Evolutionary conservation across 441 rosid species (phyloP), one percentile per base, ranked within the genome.

Genomic region (Bocquillonia castaneifolia): DNA sequence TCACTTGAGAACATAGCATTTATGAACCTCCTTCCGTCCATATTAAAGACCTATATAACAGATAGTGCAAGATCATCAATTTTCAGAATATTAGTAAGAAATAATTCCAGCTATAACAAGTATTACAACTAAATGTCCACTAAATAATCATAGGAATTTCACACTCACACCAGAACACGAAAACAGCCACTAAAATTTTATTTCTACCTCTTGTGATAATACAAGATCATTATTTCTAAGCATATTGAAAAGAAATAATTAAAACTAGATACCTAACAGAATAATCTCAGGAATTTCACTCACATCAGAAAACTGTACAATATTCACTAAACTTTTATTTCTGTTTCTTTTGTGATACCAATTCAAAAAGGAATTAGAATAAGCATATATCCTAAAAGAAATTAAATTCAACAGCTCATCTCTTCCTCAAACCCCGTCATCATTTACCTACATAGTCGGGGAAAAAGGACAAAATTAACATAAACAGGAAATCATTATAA

Each of bases 1-100:
- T 86, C 86, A 64, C 90, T 85, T 44, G 83, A 72, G 78, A 89
- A 91, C 82, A 93, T 84, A 53, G 93, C 87, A 67, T 73, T 67
- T 57, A 91, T 82, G 79, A 93, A 93, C 80, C 97, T 84, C 74
- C 95, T 79, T 63, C 97, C 99, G 23, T 93, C 95, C 96, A 91
- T 93, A 82, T 91, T 91, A 75, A 80, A 89, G 45, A 88, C 83
- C 95, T 93, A 69, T 15, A 71, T 15, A 73, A 54, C 1, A 45
- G 69, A 57, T 29, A 70, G 23, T 10, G 52, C 59, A 40, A 56
- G 29, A 65, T 59, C 48, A 66, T 72, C 15, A 64, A 40, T 20
- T 55, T 40, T 26, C 63, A 70, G 61, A 13, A 68, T 5, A 29
- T 61, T 39, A 26, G 15, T 23, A 34, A 28, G 59, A 67, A 55